Evolutionary conservation across 2,329 filamentous ascomycete genomes (phyloP), one percentile per base, ranked within the genome.

Genomic region (Metarhizium robertsii): DNA sequence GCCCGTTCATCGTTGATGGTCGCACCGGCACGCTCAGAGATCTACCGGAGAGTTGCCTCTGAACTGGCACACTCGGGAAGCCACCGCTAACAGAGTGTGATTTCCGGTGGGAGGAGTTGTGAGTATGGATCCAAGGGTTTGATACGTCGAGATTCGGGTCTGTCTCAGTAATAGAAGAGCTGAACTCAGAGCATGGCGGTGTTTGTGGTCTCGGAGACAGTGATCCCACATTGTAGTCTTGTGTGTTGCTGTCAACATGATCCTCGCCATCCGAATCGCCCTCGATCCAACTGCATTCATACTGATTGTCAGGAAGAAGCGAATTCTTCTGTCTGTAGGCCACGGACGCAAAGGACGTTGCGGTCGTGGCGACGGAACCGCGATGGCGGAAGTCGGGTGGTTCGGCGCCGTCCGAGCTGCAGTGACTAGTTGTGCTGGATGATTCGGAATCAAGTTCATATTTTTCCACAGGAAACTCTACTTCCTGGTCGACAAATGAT

Each of bases 241-340:
- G 47, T 3, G 20, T 16, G 11, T 48, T 47, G 4, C 61, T 55
- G n/a, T 59, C 48, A 1, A 55, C 58, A 42, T 60, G 53, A 8
- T 64, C 62, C 8, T 69, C 69, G 2, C 62, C 60, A 46, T 72
- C 70, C 2, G 70, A 71, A 38, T 72, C 69, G 14, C 61, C 58
- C 18, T 72, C 70, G 6, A 73, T 69, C 72, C 72, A 74, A 52
- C 69, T 73, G 48, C 66, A 61, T 20, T 65, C 64, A 30, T 60
- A 60, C 45, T 59, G 58, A 48, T 54, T 58, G 25, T 62, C 59
- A 6, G 55, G 43, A 4, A 60, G 53, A n/a, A 61, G 55, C 1
- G 64, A 54, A 38, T 55, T 48, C 43, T 20, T 67, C 0, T 62
- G 61, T 34, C 62, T 64, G 48, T 62, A 65, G 42, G 60, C 64